A percentile compares a stretch with the other conserved stretches of the same genome.
phyloP scores from a whole-genome alignment of 2,329 filamentous ascomycete genomes.

The Hypoxylon sp. region DNA sequence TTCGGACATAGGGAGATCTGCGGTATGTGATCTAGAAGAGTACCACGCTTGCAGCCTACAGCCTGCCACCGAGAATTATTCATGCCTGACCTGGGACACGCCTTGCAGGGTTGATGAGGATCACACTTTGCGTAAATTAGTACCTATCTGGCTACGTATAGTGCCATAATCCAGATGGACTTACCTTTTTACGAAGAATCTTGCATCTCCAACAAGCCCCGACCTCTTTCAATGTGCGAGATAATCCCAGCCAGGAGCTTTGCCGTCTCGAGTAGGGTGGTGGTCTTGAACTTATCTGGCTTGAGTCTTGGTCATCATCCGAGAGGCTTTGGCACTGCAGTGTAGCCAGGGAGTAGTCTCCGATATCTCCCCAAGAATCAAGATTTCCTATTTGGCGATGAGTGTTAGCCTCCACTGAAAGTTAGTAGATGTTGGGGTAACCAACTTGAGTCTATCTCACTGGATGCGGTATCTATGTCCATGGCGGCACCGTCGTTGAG shows the following conservation, averaged over 20 bases:
- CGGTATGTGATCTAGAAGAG: constrained; percentile 31
- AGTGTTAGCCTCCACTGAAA: constrained; percentile 2
- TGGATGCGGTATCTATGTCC: constrained; percentile 26
- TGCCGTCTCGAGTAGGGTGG: constrained; percentile 3
- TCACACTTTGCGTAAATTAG: constrained; percentile 37
- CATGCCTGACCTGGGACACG: constrained; percentile 30
- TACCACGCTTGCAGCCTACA: constrained; percentile 40
- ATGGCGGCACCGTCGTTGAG: constrained; percentile 4
- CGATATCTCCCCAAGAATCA: constrained; percentile 12
- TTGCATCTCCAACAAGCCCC: constrained; percentile 43
- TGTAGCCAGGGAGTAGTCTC: constrained; percentile 7
- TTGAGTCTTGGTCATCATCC: constrained; percentile 32
- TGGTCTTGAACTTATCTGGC: constrained; percentile 3
- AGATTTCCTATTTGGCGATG: constrained; percentile 19
- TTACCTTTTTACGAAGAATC: constrained; percentile 43
- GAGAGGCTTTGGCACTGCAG: constrained; percentile 12
- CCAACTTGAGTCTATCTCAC: constrained; percentile 17
- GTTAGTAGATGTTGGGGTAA: background rate
- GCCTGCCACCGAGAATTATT: constrained; percentile 37
- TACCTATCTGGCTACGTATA: background rate
- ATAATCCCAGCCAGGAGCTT: constrained; percentile 27
- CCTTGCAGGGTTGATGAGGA: constrained; percentile 36
- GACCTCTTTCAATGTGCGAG: constrained; percentile 39
- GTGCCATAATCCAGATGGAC: background rate
- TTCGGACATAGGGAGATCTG: constrained; percentile 35